Evolutionary conservation across 345 rosid species (phyloP).

Genomic region (Noccaea caerulescens): DNA sequence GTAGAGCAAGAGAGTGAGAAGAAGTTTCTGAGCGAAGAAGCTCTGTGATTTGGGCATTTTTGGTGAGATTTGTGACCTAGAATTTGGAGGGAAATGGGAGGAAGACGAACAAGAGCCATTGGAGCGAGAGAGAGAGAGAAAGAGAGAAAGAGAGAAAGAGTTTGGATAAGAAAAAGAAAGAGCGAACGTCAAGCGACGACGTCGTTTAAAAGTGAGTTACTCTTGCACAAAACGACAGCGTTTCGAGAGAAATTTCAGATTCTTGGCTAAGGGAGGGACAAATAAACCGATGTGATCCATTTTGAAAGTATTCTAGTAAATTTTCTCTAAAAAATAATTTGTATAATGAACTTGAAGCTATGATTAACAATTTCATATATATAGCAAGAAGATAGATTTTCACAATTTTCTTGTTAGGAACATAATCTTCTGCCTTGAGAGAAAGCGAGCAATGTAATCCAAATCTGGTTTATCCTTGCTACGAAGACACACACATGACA

Average conservation of each 20-base stretch:
- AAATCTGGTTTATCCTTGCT: constrained; percentile 4
- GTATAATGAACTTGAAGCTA: too few relatives aligned
- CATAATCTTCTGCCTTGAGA: constrained; percentile 19
- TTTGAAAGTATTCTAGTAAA: too few relatives aligned
- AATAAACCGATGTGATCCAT: too few relatives aligned
- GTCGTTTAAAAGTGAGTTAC: background rate
- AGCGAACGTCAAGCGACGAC: background rate
- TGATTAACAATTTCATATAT: too few relatives aligned
- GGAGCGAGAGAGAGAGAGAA: background rate
- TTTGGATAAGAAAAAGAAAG: constrained; percentile 51
- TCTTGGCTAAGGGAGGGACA: too few relatives aligned
- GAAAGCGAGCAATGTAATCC: constrained; percentile 19
- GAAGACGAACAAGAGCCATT: constrained; percentile 61
- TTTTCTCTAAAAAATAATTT: too few relatives aligned
- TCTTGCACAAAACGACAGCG: background rate
- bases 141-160: background rate
- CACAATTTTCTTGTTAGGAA: constrained; percentile 7
- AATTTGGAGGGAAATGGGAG: constrained; percentile 45
- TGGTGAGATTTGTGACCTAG: constrained; percentile 34
- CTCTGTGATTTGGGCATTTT: background rate
- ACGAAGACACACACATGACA: constrained; percentile 28
- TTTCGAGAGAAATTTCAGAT: background rate
- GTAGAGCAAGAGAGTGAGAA: constrained; percentile 33
- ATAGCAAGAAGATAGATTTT: background rate
- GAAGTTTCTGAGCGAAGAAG: background rate